Base-by-base conservation (phyloP, 441 rosid genomes). In the Populus trichocarpa region DNA sequence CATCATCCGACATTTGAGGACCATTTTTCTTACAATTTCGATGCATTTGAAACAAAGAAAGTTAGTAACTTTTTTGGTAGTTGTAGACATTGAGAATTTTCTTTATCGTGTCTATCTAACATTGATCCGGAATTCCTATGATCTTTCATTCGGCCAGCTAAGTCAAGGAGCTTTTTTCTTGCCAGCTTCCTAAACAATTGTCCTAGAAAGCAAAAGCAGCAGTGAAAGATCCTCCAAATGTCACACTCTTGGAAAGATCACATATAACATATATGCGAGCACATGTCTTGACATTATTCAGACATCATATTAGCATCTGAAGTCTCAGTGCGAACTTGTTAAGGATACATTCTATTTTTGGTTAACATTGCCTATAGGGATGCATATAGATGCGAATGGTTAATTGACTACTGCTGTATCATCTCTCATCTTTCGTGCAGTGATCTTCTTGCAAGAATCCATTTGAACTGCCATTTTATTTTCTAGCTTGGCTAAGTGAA, bases 401-500 rank as follows among this genome's bases (percentile, higher is more conserved):
- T 14, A 46, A 46, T 46, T 46, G 18, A 46, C 57, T 5, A 22
- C 28, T 61, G 28, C 66, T 22, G 28, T 61, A 23, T 9, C 25
- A 61, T 22, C 66, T 22, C 28, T 61, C 66, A 61, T 23, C 66
- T 61, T 61, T 22, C 2, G 1, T n/a, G 13, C 10, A 61, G 4
- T 61, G 26, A 9, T 61, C 28, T 9, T 61, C 66, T 22, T 61
- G 11, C 28, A 61, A 22, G 66, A 61, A 8, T 61, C 26, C 12
- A 11, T 22, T 61, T 22, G 14, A 61, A 61, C 63, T 70, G 46
- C 67, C 28, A 11, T 74, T 75, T 77, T 63, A 20, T 30, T 8
- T 76, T 69, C 32, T n/a, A 46, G 61, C 64, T 35, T 77, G 36
- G 70, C 36, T 33, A 76, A 68, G 20, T 46, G n/a, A 36, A 50